Base-by-base conservation (phyloP, 495 filamentous ascomycete genomes). In the Polyplosphaeria fusca region DNA sequence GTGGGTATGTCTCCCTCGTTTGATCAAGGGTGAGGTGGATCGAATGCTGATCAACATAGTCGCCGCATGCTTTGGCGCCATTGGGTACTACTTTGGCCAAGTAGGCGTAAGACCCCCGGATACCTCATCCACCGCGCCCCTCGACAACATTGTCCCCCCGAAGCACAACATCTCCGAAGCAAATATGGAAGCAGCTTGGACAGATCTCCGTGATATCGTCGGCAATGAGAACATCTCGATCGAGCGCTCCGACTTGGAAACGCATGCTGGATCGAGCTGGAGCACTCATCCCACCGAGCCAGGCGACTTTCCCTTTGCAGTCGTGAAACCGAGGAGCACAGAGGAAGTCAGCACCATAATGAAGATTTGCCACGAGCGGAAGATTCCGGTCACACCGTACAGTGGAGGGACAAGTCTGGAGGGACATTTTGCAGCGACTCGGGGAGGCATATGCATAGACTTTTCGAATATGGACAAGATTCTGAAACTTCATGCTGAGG, bases 101-200 rank as follows among this genome's bases (percentile, higher is more conserved):
- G 67, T 79, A 32, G 81, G 76, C 47, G 79, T 81, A 1, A 74
- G 47, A 28, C 30, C 56, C 1, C 60, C 60, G 2, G 19, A 78
- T 7, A 72, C 77, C n/a, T 73, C 79, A 2, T 79, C 87, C 3
- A 76, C 78, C 5, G 69, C 78, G 7, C 96, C 94, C 4, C 81
- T 97, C 18, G 68, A 69, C 37, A 75, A 79, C 23, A 72, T 84
- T 20, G 75, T 71, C 4, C 71, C 82, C 0, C 87, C 86, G 0
- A 73, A 75, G 54, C 88, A 94, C 67, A 82, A 96, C 64, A 78
- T 82, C 43, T 79, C 83, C 26, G 80, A 79, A 46, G 76, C 81
- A 16, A 93, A 91, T 64, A 80, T 97, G 35, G 86, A 97, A 73
- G 89, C 94, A 7, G 89, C 92, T 2, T 98, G 94, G 93, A 76